Conservation (phyloP, 2,329 filamentous ascomycete species). For the Neopestalotiopsis rosae region DNA sequence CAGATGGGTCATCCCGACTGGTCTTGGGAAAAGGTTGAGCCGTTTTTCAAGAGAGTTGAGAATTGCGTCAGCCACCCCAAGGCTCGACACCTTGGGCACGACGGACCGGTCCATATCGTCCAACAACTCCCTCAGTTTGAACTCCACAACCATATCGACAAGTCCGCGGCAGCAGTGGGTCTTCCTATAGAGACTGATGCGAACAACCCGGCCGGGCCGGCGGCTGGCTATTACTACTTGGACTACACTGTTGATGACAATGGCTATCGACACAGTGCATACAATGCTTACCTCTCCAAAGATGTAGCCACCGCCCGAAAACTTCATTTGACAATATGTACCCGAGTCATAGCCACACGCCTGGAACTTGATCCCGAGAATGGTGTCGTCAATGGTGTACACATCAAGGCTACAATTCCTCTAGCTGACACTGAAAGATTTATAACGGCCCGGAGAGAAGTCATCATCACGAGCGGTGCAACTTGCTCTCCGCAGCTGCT, state of each 20-base stretch:
- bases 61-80: conserved; percentile 11
- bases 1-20: conserved; percentile 20
- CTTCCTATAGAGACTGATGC: conserved; percentile 18
- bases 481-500: conserved; percentile 21
- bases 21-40: conserved; percentile 24
- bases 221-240: conserved; percentile 20
- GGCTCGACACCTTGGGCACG: conserved; percentile 17
- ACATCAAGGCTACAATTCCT: conserved; percentile 8
- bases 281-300: conserved; percentile 20
- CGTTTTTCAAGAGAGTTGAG: conserved; percentile 21
- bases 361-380: conserved; percentile 17
- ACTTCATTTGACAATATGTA: conserved; percentile 17
- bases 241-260: conserved; percentile 20
- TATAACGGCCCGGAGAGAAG: conserved; percentile 19
- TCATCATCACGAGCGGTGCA: conserved; percentile 21
- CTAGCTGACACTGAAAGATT: not conserved
- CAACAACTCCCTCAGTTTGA: conserved; percentile 19
- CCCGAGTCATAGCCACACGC: conserved; percentile 15
- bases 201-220: conserved; percentile 19
- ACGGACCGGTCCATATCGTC: conserved; percentile 18
- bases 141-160: conserved; percentile 20
- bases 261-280: conserved; percentile 20
- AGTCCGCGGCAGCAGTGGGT: conserved; percentile 19
- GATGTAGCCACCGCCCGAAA: conserved; percentile 10
- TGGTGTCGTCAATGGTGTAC: conserved; percentile 12